phyloP scores from a whole-genome alignment of 2,329 filamentous ascomycete species.

The Verticillium zaregamsianum region DNA sequence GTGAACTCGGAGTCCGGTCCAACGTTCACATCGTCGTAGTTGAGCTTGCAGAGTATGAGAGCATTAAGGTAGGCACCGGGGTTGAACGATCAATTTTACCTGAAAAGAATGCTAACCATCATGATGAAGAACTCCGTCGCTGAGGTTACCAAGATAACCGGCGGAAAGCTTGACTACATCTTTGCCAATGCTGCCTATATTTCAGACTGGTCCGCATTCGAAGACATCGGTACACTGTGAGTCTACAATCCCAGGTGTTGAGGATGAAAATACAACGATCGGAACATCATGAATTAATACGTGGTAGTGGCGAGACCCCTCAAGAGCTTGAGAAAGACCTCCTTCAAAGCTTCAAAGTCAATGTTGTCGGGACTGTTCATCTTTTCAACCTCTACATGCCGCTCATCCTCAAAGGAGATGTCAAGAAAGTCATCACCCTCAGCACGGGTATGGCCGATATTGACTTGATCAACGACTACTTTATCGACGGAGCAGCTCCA shows the following conservation, averaged over 20 bases:
- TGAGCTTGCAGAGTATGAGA: slow-evolving; percentile 35
- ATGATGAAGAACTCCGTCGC: slow-evolving; percentile 25
- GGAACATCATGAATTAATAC: no score
- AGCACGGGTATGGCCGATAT: slow-evolving; percentile 43
- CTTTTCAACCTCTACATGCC: slow-evolving; percentile 50
- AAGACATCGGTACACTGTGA: slow-evolving; percentile 32
- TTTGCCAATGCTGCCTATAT: slow-evolving; percentile 45
- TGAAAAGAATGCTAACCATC: no score
- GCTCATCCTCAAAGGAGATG: slow-evolving; percentile 41
- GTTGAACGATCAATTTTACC: no score
- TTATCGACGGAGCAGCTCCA: slow-evolving; percentile 26
- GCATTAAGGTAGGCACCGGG: slow-evolving; percentile 19
- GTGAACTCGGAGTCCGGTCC: slow-evolving; percentile 28
- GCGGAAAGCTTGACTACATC: slow-evolving; percentile 41
- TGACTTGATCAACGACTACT: slow-evolving; percentile 31
- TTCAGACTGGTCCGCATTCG: slow-evolving; percentile 16
- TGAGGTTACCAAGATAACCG: slow-evolving; percentile 28
- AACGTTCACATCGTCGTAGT: slow-evolving; percentile 36
- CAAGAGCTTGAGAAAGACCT: slow-evolving; percentile 1
- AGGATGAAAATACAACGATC: no score
- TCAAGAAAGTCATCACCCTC: slow-evolving; percentile 52
- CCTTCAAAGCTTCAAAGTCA: slow-evolving; percentile 33
- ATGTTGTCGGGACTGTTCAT: slow-evolving; percentile 48
- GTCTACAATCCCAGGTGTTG: slow-evolving; percentile 8
- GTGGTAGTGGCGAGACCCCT: not conserved